A percentile compares a stretch with the other conserved stretches of the same genome.
Conservation (phyloP, 805 yeast genomes). For the Blastobotrys robertii region DNA sequence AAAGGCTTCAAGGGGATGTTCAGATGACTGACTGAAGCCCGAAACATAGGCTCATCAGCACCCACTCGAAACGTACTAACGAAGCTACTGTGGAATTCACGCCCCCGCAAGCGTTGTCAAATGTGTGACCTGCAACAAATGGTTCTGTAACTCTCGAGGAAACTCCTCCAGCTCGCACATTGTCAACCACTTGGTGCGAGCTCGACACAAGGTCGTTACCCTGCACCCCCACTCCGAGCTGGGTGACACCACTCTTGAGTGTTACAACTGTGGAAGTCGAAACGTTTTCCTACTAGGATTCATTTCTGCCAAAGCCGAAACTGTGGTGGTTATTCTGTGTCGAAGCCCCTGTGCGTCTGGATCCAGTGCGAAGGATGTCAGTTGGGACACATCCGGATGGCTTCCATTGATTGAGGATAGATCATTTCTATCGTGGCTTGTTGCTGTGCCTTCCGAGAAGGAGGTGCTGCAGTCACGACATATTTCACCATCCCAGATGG, state of each 20-base stretch:
- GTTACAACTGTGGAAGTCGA: conserved; percentile 79
- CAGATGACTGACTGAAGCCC: too few relatives aligned
- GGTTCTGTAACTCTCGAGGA: conserved; percentile 81
- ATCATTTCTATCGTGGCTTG: conserved; percentile 74
- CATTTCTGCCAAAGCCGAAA: conserved; percentile 77
- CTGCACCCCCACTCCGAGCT: conserved; percentile 72
- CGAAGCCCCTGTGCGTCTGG: conserved; percentile 62
- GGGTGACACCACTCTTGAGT: conserved; percentile 81
- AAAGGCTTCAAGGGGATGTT: too few relatives aligned
- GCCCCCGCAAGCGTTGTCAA: conserved; percentile 56
- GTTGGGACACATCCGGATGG: conserved; percentile 89
- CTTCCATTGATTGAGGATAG: conserved; percentile 75
- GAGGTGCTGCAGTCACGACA: conserved; percentile 45
- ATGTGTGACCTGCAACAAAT: conserved; percentile 66
- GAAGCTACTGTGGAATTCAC: conserved; percentile 62
- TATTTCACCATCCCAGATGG: conserved; percentile 55
- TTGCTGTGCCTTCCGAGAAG: conserved; percentile 56
- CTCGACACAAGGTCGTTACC: conserved; percentile 65
- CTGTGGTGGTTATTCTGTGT: conserved; percentile 79
- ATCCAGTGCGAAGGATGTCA: conserved; percentile 49
- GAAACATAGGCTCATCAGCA: too few relatives aligned
- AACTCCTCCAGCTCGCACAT: conserved; percentile 63
- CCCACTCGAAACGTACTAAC: too few relatives aligned
- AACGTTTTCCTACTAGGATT: conserved; percentile 78
- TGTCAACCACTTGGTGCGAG: conserved; percentile 71